Conservation (phyloP, 495 filamentous ascomycete genomes). For the Penicillium psychrofluorescens region DNA sequence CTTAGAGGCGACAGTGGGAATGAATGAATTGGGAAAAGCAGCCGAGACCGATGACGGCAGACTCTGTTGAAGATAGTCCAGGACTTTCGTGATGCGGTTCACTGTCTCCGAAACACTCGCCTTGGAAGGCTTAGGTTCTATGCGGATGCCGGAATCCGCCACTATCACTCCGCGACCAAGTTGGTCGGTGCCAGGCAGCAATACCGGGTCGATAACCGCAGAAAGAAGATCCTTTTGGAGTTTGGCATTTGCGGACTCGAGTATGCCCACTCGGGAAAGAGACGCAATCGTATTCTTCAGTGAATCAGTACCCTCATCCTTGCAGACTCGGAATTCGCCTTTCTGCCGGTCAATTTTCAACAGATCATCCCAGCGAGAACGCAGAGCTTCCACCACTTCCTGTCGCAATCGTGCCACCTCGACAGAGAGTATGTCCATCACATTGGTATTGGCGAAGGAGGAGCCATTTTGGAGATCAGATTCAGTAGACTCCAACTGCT, state of each 20-base stretch:
- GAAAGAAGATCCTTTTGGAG: slow-evolving; percentile 28
- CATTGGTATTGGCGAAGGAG: slow-evolving; percentile 31
- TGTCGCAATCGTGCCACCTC: slow-evolving; percentile 23
- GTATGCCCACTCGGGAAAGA: slow-evolving; percentile 25
- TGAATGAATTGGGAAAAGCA: slow-evolving; percentile 57
- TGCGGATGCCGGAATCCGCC: slow-evolving; percentile 20
- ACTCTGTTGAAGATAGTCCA: slow-evolving; percentile 56
- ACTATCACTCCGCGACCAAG: slow-evolving; percentile 22
- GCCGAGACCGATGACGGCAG: slow-evolving; percentile 57
- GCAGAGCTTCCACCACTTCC: slow-evolving; percentile 26
- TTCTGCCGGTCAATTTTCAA: slow-evolving; percentile 46
- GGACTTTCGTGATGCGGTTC: slow-evolving; percentile 48
- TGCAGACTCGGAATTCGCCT: slow-evolving; percentile 40
- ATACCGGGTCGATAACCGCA: slow-evolving; percentile 26
- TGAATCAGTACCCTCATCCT: slow-evolving; percentile 18
- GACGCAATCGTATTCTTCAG: slow-evolving; percentile 29
- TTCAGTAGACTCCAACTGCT: slow-evolving; percentile 49
- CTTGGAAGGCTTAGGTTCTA: slow-evolving; percentile 21
- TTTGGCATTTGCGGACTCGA: slow-evolving; percentile 22
- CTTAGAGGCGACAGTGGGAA: slow-evolving; percentile 56
- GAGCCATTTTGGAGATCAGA: slow-evolving; percentile 27
- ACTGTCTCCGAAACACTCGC: slow-evolving; percentile 24
- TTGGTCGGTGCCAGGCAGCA: slow-evolving; percentile 19
- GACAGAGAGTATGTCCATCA: slow-evolving; percentile 27
- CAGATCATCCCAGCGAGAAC: slow-evolving; percentile 40